Evolutionary conservation across 2,329 filamentous ascomycete genomes (phyloP), one percentile per base, ranked within the genome.

Genomic region (Neoascochyta sp.): DNA sequence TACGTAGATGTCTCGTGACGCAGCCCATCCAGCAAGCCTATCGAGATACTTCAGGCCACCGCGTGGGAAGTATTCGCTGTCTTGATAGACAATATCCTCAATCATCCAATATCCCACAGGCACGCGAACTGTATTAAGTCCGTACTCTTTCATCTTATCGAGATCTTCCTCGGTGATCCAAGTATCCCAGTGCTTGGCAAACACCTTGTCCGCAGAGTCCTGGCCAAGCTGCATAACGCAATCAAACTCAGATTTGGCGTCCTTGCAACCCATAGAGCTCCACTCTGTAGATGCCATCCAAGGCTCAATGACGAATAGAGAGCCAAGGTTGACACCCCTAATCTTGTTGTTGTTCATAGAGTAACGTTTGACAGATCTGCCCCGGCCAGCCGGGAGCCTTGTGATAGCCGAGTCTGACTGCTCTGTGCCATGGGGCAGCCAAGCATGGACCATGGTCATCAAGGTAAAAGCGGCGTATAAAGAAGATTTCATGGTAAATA

Each of bases 41-140:
- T 69, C 66, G 23, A 77, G 53, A 34, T 72, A 71, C 2, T 64
- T 43, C 14, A 74, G 42, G 0, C 65, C 71, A 0, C 71, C 70
- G 43, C 59, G 57, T 1, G 73, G 71, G 33, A 76, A 77, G 36
- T 73, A 61, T 52, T 76, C 73, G 16, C 63, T 69, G 23, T 62
- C 50, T 11, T 45, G 30, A n/a, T n/a, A n/a, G 8, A 77, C 69
- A 3, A 74, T 50, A 20, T 64, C 63, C 45, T 75, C 71, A 22
- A 69, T 60, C 20, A 76, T 58, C 73, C 73, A 78, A 53, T 74
- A 78, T 7, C 74, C 75, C 3, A 77, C 56, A 0, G 74, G 73
- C 13, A 78, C 67, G 4, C 73, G 65, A 25, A 78, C 62, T 0
- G 73, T 71, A 47, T 77, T 76, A 22, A 77, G 54, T 0, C 72